Base-by-base conservation (phyloP, 495 filamentous ascomycete species). In the Penicillium steckii region DNA sequence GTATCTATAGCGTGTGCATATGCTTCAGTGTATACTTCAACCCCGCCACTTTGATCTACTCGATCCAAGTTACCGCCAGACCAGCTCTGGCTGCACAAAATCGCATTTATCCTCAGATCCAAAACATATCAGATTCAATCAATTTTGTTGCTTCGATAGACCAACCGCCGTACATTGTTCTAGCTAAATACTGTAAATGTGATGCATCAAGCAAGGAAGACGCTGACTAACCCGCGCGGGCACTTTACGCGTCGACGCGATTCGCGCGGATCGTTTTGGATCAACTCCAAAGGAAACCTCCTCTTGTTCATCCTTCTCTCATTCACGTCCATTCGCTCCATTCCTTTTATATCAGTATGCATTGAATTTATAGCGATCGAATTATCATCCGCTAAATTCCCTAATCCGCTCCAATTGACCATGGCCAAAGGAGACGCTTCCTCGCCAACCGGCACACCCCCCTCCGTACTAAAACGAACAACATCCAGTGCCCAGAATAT, bases 401-500 rank as follows among this genome's bases (percentile, higher is more conserved):
- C 9, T 23, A 52, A 48, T 47, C 42, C 30, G 15, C n/a, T 42
- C 21, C 19, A 50, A 56, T 52, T 46, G 42, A 38, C 52, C 22
- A 51, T 75, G 72, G 69, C 72, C 35, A 71, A 66, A 58, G 69
- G 60, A 26, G 49, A 67, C 48, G 61, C 66, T 53, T 62, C 71
- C 27, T 72, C 73, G 25, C 72, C 75, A 22, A 61, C 76, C 8
- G 66, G 69, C 44, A 75, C 73, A 50, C 70, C 76, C 19, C 60
- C 70, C 1, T 61, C 72, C 12, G 66, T 59, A 33, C 62, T 80
- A 32, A 79, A 76, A 56, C 67, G 70, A 53, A 60, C 77, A 4
- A 77, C 70, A 10, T 72, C 76, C 17, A 76, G 69, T 48, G 67
- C 72, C 2, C 73, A 77, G 52, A 76, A 75, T 27, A 77, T 80